Base-by-base conservation (phyloP, 2,329 filamentous ascomycete genomes). In the Pezicula rhizophila region DNA sequence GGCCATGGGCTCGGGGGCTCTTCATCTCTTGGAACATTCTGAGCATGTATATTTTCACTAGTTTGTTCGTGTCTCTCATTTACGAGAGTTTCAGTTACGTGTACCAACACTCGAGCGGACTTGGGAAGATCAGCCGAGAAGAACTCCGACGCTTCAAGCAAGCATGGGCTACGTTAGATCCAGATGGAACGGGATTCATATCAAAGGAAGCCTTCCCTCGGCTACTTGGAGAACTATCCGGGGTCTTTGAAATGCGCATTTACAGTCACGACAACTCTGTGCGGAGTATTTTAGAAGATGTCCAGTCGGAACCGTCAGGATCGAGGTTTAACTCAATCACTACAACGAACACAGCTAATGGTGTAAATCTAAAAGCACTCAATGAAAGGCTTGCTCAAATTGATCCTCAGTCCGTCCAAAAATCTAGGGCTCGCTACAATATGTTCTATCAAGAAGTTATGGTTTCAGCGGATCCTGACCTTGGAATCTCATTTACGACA, bases 11-110 rank as follows among this genome's bases (percentile, higher is more conserved):
- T 7, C 79, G 90, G 45, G 81, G 84, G 31, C 75, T 99, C 8
- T 99, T 99, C 72, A 90, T 97, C 50, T 82, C 86, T 4, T 99
- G 93, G 93, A 99, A 99, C 72, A 92, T 99, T 61, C 79, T 99
- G 68, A 97, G 92, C 86, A 99, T 99, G 93, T 99, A 99, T 70
- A 95, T 99, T 62, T 99, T 99, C 63, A 92, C 97, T 64, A 96
- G 92, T 63, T 73, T 99, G 64, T 99, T 99, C 67, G 92, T 99
- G 51, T 99, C 93, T 43, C 82, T 99, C 66, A 99, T 99, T 59
- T 99, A 95, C 70, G 93, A 99, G 72, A 97, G 91, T 69, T 99
- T 99, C 76, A 96, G 90, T 66, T 99, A 99, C 63, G 93, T 99
- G 55, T 99, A 97, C 66, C 95, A 99, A 70, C 82, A 90, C 54